Percentiles rank a stretch among this genome's conserved stretches.
Conservation (phyloP, 1,284 basidiomycete genomes). For the Volvariella volvacea region DNA sequence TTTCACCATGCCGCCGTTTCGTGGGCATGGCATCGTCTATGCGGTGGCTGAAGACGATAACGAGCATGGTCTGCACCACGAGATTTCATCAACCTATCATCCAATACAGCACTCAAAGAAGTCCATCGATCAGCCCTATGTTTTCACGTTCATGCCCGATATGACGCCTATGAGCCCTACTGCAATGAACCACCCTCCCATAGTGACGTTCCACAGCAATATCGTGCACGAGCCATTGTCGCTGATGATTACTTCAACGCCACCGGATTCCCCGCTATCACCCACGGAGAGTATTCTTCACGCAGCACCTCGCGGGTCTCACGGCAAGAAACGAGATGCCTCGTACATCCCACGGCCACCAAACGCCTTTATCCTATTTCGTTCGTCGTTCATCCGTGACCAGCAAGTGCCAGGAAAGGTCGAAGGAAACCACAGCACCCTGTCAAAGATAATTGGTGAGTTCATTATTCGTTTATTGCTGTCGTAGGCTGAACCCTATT, state of each 20-base stretch:
- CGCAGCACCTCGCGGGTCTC: slow-evolving; percentile 16
- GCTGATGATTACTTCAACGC: slow-evolving; percentile 9
- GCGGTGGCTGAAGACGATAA: slow-evolving; percentile 20
- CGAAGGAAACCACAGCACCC: slow-evolving; percentile 73
- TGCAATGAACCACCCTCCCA: slow-evolving; percentile 13
- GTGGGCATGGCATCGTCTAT: slow-evolving; percentile 12
- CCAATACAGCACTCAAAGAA: slow-evolving; percentile 1
- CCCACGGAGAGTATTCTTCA: slow-evolving; percentile 9
- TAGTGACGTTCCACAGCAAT: not conserved
- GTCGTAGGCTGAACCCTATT: slow-evolving; percentile 3
- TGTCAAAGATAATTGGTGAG: slow-evolving; percentile 53
- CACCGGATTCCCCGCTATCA: slow-evolving; percentile 14
- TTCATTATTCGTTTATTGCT: slow-evolving; percentile 6
- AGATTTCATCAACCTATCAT: slow-evolving; percentile 2
- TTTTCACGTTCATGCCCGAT: slow-evolving; percentile 25
- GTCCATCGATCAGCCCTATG: not conserved
- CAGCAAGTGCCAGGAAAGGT: slow-evolving; percentile 72
- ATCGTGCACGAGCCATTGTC: not conserved
- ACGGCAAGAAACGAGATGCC: slow-evolving; percentile 31
- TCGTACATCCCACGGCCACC: slow-evolving; percentile 82
- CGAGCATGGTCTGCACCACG: slow-evolving; percentile 16
- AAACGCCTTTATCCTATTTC: slow-evolving; percentile 94
- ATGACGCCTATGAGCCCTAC: slow-evolving; percentile 24
- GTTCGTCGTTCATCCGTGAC: slow-evolving; percentile 80
- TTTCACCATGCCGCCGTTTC: slow-evolving; percentile 20